These are phyloP conservation scores for Cutaneotrichosporon sp. DNA, from an alignment of 1,284 basidiomycete genomes.

Conservation along the genomic window DNA sequence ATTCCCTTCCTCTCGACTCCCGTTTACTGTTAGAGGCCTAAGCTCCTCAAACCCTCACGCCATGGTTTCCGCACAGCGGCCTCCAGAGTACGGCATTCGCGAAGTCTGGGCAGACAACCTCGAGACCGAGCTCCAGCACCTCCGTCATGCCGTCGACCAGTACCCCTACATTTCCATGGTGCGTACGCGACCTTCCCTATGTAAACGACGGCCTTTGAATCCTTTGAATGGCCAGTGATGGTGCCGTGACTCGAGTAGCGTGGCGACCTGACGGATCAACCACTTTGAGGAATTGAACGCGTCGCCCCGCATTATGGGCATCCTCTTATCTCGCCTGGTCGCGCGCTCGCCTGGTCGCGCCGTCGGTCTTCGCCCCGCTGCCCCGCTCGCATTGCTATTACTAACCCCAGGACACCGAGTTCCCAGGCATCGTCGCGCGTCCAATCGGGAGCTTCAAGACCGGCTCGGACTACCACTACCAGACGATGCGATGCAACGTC, in stretches of 20 bases:
- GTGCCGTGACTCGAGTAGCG: background rate
- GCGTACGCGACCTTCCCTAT: slow-evolving; percentile 31
- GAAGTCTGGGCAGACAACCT: slow-evolving; percentile 90
- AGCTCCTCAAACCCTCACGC: background rate
- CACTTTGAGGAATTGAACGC: too few species aligned
- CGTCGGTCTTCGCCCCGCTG: background rate
- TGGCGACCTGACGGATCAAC: background rate
- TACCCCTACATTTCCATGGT: slow-evolving; percentile 97
- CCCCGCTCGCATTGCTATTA: background rate
- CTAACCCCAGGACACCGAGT: slow-evolving; percentile 83
- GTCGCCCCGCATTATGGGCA: background rate
- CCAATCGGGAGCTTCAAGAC: slow-evolving; percentile 96
- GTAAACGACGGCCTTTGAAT: background rate
- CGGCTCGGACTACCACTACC: slow-evolving; percentile 97
- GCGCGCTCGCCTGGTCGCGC: too few species aligned
- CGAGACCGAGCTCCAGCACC: slow-evolving; percentile 82
- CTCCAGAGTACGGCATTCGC: slow-evolving; percentile 44
- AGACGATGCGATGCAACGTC: slow-evolving; percentile 98
- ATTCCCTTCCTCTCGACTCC: background rate
- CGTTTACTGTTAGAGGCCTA: background rate
- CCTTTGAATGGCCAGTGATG: background rate
- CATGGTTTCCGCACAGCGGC: slow-evolving; percentile 18
- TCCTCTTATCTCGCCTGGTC: too few species aligned
- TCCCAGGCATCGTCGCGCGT: slow-evolving; percentile 95
- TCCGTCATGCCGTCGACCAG: slow-evolving; percentile 80